phyloP scores from a whole-genome alignment of 495 filamentous ascomycete genomes.

The Trichoderma virens region DNA sequence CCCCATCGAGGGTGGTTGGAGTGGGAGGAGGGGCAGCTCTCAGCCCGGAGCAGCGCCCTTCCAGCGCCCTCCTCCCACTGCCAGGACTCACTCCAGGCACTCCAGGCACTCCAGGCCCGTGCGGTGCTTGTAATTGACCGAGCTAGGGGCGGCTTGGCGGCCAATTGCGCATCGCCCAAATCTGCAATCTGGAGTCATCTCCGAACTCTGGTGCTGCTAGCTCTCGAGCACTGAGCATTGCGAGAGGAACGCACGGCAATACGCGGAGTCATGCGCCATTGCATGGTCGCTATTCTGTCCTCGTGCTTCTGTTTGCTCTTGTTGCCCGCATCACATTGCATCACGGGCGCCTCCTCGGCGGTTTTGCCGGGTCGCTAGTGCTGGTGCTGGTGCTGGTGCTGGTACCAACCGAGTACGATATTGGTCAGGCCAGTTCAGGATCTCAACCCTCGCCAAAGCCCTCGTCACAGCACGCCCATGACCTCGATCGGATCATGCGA shows the following conservation, averaged over 20 bases:
- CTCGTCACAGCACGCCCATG: background rate
- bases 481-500: conserved; percentile 5
- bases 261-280: conserved; percentile 1
- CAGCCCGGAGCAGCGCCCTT: background rate
- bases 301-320: background rate
- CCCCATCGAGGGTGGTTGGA: background rate
- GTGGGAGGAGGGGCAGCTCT: background rate
- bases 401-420: too few species aligned
- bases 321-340: background rate
- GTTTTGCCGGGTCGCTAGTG: background rate
- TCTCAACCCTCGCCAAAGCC: background rate
- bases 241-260: too few species aligned
- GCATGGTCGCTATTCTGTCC: background rate
- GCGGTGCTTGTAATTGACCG: background rate
- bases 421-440: too few species aligned
- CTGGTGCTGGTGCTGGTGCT: background rate
- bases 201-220: background rate
- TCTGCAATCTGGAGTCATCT: conserved; percentile 3
- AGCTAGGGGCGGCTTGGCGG: background rate
- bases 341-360: conserved; percentile 3
- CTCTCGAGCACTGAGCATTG: background rate
- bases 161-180: background rate
- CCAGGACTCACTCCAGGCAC: background rate
- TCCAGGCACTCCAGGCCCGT: background rate
- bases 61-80: background rate